These are phyloP conservation scores for Penicillium fuscoglaucum DNA, from an alignment of 2,329 filamentous ascomycete genomes.

Conservation along the genomic window DNA sequence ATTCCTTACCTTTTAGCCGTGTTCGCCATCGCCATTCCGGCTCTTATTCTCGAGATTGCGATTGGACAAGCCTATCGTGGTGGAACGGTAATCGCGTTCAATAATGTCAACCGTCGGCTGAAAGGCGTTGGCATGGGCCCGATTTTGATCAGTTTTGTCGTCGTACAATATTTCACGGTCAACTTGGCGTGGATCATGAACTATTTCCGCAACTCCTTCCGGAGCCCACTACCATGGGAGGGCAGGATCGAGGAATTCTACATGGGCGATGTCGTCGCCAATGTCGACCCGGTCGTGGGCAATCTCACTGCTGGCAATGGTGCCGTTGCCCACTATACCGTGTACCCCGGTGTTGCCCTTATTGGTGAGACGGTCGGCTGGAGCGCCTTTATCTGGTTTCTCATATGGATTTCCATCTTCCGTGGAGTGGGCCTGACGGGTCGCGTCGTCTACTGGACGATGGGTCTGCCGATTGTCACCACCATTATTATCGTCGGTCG, in stretches of 20 bases:
- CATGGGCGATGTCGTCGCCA: conserved; percentile 51
- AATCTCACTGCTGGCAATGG: conserved; percentile 41
- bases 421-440: conserved; percentile 59
- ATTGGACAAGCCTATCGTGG: conserved; percentile 57
- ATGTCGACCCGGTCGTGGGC: conserved; percentile 46
- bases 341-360: conserved; percentile 50
- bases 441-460: conserved; percentile 62
- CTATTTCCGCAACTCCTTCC: conserved; percentile 59
- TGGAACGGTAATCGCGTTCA: conserved; percentile 56
- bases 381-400: conserved; percentile 60
- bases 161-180: conserved; percentile 59
- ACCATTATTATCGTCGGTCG: conserved; percentile 59
- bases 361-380: conserved; percentile 60
- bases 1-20: conserved; percentile 59
- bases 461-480: conserved; percentile 59
- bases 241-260: conserved; percentile 56
- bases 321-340: conserved; percentile 46
- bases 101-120: conserved; percentile 54
- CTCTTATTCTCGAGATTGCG: conserved; percentile 56
- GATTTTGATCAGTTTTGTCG: conserved; percentile 55
- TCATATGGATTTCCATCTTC: conserved; percentile 62
- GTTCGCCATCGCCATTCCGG: conserved; percentile 57
- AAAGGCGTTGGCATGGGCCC: conserved; percentile 57
- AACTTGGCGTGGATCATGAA: conserved; percentile 61
- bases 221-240: conserved; percentile 57